These are phyloP conservation scores for Colletotrichum camelliae DNA, from an alignment of 2,329 filamentous ascomycete species.

Conservation along the genomic window DNA sequence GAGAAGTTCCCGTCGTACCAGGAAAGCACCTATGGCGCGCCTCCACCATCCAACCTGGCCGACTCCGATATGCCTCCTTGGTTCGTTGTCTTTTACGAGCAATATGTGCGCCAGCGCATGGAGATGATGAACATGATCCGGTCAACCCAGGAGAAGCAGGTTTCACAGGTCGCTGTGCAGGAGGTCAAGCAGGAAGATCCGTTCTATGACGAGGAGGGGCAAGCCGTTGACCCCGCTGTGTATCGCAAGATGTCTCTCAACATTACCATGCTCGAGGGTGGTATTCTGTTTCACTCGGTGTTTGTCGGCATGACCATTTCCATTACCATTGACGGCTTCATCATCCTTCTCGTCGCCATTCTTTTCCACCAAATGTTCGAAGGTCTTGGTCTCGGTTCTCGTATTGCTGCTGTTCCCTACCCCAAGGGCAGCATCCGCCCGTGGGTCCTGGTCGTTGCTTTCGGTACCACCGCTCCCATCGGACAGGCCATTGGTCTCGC, in stretches of 20 bases:
- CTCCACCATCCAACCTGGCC: slow-evolving; percentile 29
- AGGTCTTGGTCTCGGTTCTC: slow-evolving; percentile 72
- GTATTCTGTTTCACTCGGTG: slow-evolving; percentile 80
- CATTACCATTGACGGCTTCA: slow-evolving; percentile 71
- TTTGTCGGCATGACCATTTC: slow-evolving; percentile 78
- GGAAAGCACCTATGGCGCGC: slow-evolving; percentile 29
- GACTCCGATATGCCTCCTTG: slow-evolving; percentile 61
- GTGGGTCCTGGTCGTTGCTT: slow-evolving; percentile 66
- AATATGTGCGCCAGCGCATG: slow-evolving; percentile 65
- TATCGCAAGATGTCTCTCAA: slow-evolving; percentile 72
- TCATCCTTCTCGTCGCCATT: slow-evolving; percentile 72
- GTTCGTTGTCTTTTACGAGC: slow-evolving; percentile 69
- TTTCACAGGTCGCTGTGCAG: slow-evolving; percentile 33
- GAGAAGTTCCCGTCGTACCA: slow-evolving; percentile 31
- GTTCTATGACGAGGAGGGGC: slow-evolving; percentile 49
- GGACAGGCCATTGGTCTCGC: slow-evolving; percentile 74
- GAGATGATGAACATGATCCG: slow-evolving; percentile 63
- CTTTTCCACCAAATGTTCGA: slow-evolving; percentile 75
- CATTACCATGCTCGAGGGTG: slow-evolving; percentile 76
- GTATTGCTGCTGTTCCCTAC: slow-evolving; percentile 71
- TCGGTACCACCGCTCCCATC: slow-evolving; percentile 77
- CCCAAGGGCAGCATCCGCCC: slow-evolving; percentile 60
- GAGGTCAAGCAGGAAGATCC: slow-evolving; percentile 31
- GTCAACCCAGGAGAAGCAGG: slow-evolving; percentile 33
- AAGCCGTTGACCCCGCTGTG: slow-evolving; percentile 47